A percentile compares a stretch with the other conserved stretches of the same genome.
Evolutionary conservation across 805 yeast genomes (phyloP).

Genomic region (Kluyveromyces siamensis): DNA sequence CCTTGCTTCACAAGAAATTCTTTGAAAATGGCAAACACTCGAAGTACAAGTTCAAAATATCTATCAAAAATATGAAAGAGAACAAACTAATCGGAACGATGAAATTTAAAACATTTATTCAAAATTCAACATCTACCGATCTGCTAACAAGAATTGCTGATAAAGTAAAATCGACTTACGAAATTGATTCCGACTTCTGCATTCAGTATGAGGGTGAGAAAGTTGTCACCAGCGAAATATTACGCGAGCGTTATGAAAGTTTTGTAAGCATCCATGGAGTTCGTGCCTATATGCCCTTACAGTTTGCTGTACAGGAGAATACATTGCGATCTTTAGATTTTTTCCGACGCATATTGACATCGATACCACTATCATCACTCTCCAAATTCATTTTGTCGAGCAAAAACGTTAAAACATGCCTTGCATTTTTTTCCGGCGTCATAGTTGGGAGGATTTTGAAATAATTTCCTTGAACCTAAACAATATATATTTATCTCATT

Average conservation of each 20-base stretch:
- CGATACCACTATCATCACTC: background rate
- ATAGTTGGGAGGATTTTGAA: background rate
- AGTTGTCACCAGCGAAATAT: background rate
- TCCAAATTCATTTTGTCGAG: background rate
- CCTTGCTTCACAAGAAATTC: constrained; percentile 1
- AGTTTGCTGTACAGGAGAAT: background rate
- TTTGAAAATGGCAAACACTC: background rate
- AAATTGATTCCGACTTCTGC: background rate
- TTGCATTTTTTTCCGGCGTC: background rate
- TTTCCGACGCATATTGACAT: background rate
- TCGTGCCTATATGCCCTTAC: constrained; percentile 1
- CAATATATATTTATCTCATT: background rate
- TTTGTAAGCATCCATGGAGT: background rate
- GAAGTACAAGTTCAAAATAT: background rate
- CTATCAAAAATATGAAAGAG: background rate
- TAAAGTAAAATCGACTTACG: constrained; percentile 1
- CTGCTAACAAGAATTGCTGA: background rate
- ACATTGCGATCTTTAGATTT: background rate
- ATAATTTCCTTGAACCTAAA: background rate
- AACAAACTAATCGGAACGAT: background rate
- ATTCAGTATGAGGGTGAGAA: background rate
- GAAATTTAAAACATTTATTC: background rate
- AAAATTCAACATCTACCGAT: background rate
- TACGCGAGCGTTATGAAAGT: background rate
- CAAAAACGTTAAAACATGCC: background rate